Percentiles rank a stretch among this genome's conserved stretches.
phyloP scores from a whole-genome alignment of 352 stramenopile genomes.

The Globisporangium radiosum region DNA sequence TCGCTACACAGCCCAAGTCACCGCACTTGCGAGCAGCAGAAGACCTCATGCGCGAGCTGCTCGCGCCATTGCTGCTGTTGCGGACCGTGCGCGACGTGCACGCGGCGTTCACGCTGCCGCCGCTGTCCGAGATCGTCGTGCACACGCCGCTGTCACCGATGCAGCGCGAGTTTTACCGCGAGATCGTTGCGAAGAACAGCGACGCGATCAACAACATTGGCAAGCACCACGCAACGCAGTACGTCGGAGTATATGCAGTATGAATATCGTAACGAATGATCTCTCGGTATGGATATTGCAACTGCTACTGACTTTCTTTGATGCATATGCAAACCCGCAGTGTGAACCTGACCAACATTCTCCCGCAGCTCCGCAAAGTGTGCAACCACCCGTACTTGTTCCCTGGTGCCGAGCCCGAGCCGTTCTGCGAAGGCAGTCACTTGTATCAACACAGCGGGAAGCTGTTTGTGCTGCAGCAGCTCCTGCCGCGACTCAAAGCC shows the following conservation, averaged over 20 bases:
- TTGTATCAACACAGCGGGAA: conserved; percentile 77
- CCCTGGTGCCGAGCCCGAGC: conserved; percentile 58
- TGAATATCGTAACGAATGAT: too few species aligned
- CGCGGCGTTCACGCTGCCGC: conserved; percentile 55
- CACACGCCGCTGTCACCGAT: conserved; percentile 71
- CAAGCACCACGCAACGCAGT: conserved; percentile 16
- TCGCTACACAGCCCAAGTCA: conserved; percentile 13
- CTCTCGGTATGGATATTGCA: too few species aligned
- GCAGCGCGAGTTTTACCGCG: conserved; percentile 79
- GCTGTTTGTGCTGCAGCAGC: conserved; percentile 80
- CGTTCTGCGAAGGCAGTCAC: conserved; percentile 65
- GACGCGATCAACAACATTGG: conserved; percentile 40
- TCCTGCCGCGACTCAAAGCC: conserved; percentile 67
- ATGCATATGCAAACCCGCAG: conserved; percentile 13
- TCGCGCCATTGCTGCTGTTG: conserved; percentile 55
- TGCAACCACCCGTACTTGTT: conserved; percentile 93
- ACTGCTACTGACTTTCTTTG: background rate
- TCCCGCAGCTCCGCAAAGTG: conserved; percentile 89
- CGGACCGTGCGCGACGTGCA: conserved; percentile 68
- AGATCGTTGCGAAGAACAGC: conserved; percentile 63
- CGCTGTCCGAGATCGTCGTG: conserved; percentile 71
- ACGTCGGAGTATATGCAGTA: background rate
- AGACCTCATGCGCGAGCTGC: conserved; percentile 46
- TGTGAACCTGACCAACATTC: conserved; percentile 94
- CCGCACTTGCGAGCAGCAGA: conserved; percentile 24